Base-by-base conservation (phyloP, 805 yeast species). In the Zygoascus ofunaensis region DNA sequence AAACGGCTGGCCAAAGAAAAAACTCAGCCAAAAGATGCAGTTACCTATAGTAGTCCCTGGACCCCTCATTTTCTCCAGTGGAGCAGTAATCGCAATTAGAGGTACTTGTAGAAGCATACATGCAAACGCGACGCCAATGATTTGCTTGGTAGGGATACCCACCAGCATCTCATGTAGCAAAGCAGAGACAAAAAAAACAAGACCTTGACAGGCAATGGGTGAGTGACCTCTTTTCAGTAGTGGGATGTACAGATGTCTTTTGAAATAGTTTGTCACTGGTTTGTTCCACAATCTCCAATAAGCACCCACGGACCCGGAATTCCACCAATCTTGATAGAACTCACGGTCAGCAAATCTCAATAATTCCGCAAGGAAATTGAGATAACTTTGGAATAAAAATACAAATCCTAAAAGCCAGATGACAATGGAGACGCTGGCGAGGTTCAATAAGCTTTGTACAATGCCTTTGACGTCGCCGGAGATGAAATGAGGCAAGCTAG, bases 271-370 rank as follows among this genome's bases (percentile, higher is more conserved):
- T 36, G 64, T 55, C 34, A 70, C 68, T 1, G 74, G 73, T 48
- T 57, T 60, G 54, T 71, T 71, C 76, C 76, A 71, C 39, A 59
- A 57, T 22, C 65, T 59, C 75, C 76, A 71, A 51, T 69, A 71
- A 15, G 70, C 60, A 17, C 69, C 70, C 10, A 71, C 68, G 15
- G 73, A 64, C n/a, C 70, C 68, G 1, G 73, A 65, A 46, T 71
- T 71, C 76, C 76, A 71, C 76, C 75, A 71, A 47, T 70, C 72
- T 26, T 60, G 64, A 46, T 71, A 71, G 55, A 71, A 71, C 5
- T 66, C 65, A 17, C 74, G 60, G 53, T 71, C 75, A 12, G 68
- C 72, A 46, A 71, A 71, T 15, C 64, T 52, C 34, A 70, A 62
- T 22, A 70, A 40, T 50, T 71, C 76, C 4, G 74, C 76, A 12